Evolutionary conservation across 306 rosid genomes (phyloP).

Genomic region (Lathyrus aphaca): DNA sequence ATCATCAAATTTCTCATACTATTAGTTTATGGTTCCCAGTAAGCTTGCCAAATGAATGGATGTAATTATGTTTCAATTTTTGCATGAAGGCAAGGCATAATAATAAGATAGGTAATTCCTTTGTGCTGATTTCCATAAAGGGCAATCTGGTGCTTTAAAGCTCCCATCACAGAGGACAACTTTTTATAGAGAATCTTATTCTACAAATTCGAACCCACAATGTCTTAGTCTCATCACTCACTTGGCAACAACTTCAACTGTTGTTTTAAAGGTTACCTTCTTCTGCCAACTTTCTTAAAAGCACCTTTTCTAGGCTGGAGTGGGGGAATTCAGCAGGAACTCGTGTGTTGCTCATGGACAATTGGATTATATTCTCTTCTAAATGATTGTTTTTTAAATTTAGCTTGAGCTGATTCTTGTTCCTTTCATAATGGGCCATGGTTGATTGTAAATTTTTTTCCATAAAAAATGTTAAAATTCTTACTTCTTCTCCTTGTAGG

Average conservation of each 20-base stretch:
- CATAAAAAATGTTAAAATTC: constrained; percentile 6
- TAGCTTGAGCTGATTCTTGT: constrained; percentile 11
- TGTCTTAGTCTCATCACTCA: neutral
- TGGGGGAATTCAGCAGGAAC: constrained; percentile 13
- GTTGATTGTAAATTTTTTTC: constrained; percentile 32
- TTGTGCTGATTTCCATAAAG: constrained; percentile 18
- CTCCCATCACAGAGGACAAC: neutral
- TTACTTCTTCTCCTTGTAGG: constrained; percentile 53
- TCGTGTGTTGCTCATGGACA: constrained; percentile 10
- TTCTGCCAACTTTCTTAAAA: constrained; percentile 10
- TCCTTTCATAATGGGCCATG: constrained; percentile 3
- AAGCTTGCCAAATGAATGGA: neutral
- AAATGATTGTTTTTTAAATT: constrained; percentile 20
- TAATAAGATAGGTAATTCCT: constrained; percentile 4
- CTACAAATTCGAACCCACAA: neutral
- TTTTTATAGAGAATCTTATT: neutral
- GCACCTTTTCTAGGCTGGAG: constrained; percentile 6
- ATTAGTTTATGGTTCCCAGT: constrained; percentile 14
- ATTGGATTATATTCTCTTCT: constrained; percentile 11
- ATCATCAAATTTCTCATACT: constrained; percentile 10
- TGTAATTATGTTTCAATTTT: constrained; percentile 11
- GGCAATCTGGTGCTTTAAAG: constrained; percentile 1
- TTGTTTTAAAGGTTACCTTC: constrained; percentile 5
- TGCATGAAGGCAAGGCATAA: constrained; percentile 10
- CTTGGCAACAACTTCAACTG: constrained; percentile 1